Evolutionary conservation across 257 asterid genomes (phyloP).

Genomic region (Avicennia marina): DNA sequence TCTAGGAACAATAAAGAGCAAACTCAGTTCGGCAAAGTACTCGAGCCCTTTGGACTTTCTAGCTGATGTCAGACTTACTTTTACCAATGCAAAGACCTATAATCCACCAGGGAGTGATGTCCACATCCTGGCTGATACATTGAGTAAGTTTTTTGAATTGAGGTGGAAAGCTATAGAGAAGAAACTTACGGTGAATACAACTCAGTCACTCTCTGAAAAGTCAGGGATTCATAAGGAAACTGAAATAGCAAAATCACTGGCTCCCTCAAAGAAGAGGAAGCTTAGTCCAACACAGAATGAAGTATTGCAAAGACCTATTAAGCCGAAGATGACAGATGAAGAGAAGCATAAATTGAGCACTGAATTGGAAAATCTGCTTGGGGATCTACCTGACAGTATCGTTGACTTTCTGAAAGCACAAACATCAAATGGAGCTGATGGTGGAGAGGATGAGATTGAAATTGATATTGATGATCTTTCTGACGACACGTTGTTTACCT

Average conservation of each 20-base stretch:
- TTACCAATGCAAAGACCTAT: constrained; percentile 80
- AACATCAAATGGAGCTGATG: constrained; percentile 41
- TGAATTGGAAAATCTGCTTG: constrained; percentile 49
- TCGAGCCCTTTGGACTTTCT: constrained; percentile 57
- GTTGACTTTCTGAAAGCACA: constrained; percentile 56
- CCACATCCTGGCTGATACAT: constrained; percentile 51
- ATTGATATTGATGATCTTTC: constrained; percentile 66
- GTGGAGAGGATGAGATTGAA: constrained; percentile 74
- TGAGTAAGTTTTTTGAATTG: constrained; percentile 60
- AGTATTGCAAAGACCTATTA: constrained; percentile 36
- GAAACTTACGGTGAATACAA: constrained; percentile 29
- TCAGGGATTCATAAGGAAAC: constrained; percentile 36
- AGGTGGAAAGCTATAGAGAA: constrained; percentile 69
- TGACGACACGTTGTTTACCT: constrained; percentile 52
- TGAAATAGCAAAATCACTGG: constrained; percentile 30
- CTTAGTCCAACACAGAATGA: constrained; percentile 43
- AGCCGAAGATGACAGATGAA: constrained; percentile 55
- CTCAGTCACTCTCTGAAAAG: constrained; percentile 29
- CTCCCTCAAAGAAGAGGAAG: constrained; percentile 57
- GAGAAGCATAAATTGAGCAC: constrained; percentile 50
- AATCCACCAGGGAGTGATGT: constrained; percentile 70
- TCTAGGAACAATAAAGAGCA: constrained; percentile 71
- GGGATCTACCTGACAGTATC: constrained; percentile 56
- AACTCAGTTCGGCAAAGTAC: constrained; percentile 52
- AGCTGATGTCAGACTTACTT: constrained; percentile 78